These are phyloP conservation scores for Verticillium nonalfalfae DNA, from an alignment of 2,329 filamentous ascomycete genomes.

Conservation along the genomic window DNA sequence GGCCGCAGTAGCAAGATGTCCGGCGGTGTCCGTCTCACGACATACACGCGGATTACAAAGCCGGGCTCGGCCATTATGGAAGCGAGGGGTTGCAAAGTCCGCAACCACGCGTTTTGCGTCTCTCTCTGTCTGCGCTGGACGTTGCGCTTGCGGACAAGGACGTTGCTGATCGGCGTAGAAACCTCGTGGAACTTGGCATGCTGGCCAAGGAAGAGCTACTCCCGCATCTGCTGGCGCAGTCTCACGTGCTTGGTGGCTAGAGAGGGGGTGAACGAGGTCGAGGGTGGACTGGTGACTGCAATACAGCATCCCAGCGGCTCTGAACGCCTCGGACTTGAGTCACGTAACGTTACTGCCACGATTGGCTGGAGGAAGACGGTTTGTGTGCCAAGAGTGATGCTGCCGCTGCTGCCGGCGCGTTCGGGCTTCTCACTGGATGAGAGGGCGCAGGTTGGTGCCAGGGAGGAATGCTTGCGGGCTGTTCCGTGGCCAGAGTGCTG, in stretches of 20 bases:
- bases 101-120: not conserved
- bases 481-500: not conserved
- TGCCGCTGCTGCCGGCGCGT: conserved; percentile 1
- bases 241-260: not conserved
- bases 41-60: not conserved
- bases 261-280: not conserved
- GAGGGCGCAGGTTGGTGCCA: not conserved
- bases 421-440: not conserved
- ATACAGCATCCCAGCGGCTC: conserved; percentile 1
- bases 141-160: not conserved
- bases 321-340: too few relatives aligned
- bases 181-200: not conserved
- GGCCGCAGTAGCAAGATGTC: not conserved
- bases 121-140: not conserved
- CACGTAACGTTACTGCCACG: not conserved
- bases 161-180: not conserved
- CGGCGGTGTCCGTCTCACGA: not conserved
- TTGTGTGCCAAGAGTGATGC: not conserved
- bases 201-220: not conserved
- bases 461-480: not conserved
- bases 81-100: not conserved
- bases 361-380: conserved; percentile 7
- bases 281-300: not conserved
- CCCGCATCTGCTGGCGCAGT: not conserved
- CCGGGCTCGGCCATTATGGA: not conserved